Percentiles rank a stretch among this genome's conserved stretches.
Evolutionary conservation across 108 stramenopile species (phyloP).

Genomic region (Discostella stelligeroides): DNA sequence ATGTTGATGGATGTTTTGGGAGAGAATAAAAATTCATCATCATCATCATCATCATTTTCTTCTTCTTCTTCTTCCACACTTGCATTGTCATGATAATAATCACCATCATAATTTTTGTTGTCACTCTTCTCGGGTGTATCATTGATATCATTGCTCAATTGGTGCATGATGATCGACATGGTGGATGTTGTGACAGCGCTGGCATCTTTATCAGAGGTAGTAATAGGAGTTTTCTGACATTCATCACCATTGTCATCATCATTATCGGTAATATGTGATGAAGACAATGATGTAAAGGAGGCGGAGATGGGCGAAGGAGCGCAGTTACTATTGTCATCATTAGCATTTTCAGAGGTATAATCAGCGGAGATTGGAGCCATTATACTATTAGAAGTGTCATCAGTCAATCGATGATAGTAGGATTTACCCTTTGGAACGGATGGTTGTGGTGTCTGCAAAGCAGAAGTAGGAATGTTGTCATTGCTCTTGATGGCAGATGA

Average conservation of each 20-base stretch:
- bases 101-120: not conserved
- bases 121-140: conserved; percentile 21
- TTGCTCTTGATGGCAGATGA: not conserved
- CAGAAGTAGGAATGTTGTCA: not conserved
- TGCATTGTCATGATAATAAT: too few species aligned
- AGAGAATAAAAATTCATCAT: not conserved
- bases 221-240: too few species aligned
- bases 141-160: conserved; percentile 16
- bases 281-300: not conserved
- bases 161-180: not conserved
- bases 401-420: too few species aligned
- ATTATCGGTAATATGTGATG: not conserved
- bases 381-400: not conserved
- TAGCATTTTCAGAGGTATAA: not conserved
- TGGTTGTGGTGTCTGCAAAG: not conserved
- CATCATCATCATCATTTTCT: not conserved
- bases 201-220: not conserved
- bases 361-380: not conserved
- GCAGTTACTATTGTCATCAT: not conserved
- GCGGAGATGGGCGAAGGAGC: not conserved
- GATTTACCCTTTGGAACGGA: not conserved
- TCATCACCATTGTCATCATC: not conserved
- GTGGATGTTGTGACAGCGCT: not conserved
- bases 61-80: too few species aligned
- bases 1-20: conserved; percentile 5